Evolutionary conservation across 768 basidiomycete species (phyloP).

Genomic region (Fomitopsis serialis): DNA sequence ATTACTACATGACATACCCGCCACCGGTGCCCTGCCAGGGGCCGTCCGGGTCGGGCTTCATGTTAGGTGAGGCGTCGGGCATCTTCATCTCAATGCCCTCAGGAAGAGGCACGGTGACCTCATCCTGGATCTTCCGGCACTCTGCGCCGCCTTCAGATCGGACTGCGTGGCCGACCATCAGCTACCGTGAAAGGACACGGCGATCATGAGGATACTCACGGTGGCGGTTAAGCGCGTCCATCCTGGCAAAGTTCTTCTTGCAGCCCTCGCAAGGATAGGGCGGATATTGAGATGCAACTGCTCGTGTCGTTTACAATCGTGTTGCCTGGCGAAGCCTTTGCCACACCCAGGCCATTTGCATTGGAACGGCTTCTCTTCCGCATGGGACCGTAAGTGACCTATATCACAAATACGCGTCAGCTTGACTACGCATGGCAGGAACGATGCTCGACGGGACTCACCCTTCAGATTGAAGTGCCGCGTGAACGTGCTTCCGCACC

Average conservation of each 20-base stretch:
- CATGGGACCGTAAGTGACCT: conserved; percentile 94
- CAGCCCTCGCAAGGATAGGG: conserved; percentile 94
- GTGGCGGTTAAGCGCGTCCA: conserved; percentile 94
- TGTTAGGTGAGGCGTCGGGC: conserved; percentile 1
- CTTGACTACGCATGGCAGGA: conserved; percentile 5
- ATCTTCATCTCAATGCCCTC: conserved; percentile 13
- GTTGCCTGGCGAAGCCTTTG: conserved; percentile 91
- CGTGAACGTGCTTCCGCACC: conserved; percentile 96
- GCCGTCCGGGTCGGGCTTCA: conserved; percentile 24
- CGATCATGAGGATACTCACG: conserved; percentile 44
- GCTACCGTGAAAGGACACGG: background rate
- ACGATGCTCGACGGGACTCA: conserved; percentile 27
- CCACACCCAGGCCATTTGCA: conserved; percentile 94
- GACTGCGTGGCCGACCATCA: conserved; percentile 34
- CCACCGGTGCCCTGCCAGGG: conserved; percentile 10
- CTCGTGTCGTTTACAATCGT: conserved; percentile 96
- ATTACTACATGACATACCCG: conserved; percentile 15
- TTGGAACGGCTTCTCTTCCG: conserved; percentile 91
- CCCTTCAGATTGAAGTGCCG: conserved; percentile 92
- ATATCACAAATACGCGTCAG: conserved; percentile 3
- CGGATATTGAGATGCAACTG: conserved; percentile 90
- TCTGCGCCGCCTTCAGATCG: conserved; percentile 81
- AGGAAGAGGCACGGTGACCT: conserved; percentile 11
- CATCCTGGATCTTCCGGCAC: conserved; percentile 46
- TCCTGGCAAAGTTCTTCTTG: conserved; percentile 86